Evolutionary conservation across 2,329 filamentous ascomycete species (phyloP).

Genomic region (Pseudonectria foliicola): DNA sequence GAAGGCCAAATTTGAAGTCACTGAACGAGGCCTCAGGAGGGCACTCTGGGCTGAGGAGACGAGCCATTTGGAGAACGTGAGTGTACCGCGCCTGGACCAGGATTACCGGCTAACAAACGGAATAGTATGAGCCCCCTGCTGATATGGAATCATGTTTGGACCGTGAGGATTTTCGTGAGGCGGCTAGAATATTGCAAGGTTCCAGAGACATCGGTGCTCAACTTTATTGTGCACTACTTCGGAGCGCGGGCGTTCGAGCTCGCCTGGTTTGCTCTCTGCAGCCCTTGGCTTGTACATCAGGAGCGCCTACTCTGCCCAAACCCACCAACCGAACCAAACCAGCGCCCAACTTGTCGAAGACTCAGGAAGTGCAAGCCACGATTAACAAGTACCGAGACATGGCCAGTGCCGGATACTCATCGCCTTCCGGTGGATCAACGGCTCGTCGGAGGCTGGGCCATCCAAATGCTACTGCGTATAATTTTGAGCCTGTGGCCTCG

Average conservation of each 20-base stretch:
- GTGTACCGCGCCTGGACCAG: constrained; percentile 11
- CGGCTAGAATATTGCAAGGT: constrained; percentile 63
- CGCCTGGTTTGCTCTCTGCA: constrained; percentile 89
- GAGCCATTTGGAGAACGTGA: constrained; percentile 52
- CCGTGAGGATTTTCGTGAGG: constrained; percentile 63
- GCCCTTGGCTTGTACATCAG: constrained; percentile 60
- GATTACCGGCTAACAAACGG: constrained; percentile 13
- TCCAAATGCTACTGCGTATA: constrained; percentile 46
- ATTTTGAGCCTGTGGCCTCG: constrained; percentile 38
- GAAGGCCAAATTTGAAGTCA: constrained; percentile 62
- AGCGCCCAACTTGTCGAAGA: constrained; percentile 23
- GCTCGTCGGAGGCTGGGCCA: constrained; percentile 45
- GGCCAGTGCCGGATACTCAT: constrained; percentile 19
- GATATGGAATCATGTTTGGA: constrained; percentile 64
- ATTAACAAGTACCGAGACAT: constrained; percentile 34
- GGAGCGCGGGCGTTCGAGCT: constrained; percentile 72
- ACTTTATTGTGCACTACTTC: constrained; percentile 79
- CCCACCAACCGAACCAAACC: constrained; percentile 27
- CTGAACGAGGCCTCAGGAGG: constrained; percentile 60
- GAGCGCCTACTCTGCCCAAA: constrained; percentile 42
- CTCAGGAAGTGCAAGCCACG: constrained; percentile 31
- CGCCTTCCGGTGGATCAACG: constrained; percentile 28
- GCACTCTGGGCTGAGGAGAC: constrained; percentile 69
- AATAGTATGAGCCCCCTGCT: constrained; percentile 48
- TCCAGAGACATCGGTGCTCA: constrained; percentile 88